Base-by-base conservation (phyloP, 2,329 filamentous ascomycete species). In the Botrytis pseudocinerea region DNA sequence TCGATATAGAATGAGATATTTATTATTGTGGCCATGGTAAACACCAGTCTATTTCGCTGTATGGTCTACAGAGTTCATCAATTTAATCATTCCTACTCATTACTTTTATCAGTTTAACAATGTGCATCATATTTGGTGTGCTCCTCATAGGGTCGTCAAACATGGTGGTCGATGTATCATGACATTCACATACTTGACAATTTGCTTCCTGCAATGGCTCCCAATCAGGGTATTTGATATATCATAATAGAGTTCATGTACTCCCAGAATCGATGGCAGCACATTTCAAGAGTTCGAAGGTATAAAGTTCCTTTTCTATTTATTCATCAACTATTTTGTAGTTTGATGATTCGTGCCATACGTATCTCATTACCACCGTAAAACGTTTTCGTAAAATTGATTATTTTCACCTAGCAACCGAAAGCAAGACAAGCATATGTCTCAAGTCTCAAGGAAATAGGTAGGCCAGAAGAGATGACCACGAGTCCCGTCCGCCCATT, bases 381-480 rank as follows among this genome's bases (percentile, higher is more conserved):
- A 60, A 57, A 35, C 40, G 22, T 48, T 59, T 72, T 57, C 20
- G 22, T 69, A 54, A 66, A 71, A 71, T 20, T 65, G 70, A 68
- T 59, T 32, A 60, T 68, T 48, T 40, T 66, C 62, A 60, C 62
- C 62, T 59, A 68, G 62, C 46, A 60, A 68, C 40, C 22, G 69
- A 57, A 42, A 48, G 63, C 44, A 65, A 68, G 63, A 42, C 46
- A 60, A 66, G 35, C 25, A 44, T 48, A 9, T 38, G 64, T 40
- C 51, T 48, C 62, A 59, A 68, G 38, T 68, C 51, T 68, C 38
- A 68, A 72, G 40, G 40, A 60, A 72, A 38, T 40, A 60, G 48
- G 70, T 72, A 72, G 62, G 51, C 70, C 51, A 72, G 51, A 72
- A 72, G 57, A 68, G 66, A 42, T 72, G 70, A 48, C 62, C 62